phyloP scores from a whole-genome alignment of 345 rosid genomes.

The Kandelia obovata region DNA sequence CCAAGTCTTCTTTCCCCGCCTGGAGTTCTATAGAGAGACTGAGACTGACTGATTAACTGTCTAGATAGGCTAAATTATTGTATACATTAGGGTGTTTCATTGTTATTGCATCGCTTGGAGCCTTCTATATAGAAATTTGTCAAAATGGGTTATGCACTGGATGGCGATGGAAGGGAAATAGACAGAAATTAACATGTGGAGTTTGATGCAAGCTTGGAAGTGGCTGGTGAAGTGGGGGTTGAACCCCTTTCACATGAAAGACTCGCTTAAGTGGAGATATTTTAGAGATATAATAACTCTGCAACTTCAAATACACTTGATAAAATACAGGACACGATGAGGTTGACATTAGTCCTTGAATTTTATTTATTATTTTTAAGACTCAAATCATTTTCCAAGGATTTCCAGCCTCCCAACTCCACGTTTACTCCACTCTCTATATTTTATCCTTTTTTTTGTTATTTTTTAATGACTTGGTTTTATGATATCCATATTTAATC shows the following conservation, averaged over 20 bases:
- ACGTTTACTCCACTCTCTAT: background rate
- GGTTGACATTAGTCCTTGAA: background rate
- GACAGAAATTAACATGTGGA: background rate
- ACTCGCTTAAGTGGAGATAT: constrained; percentile 9
- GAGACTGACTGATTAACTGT: too few species aligned
- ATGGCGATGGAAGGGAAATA: background rate
- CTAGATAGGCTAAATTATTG: too few species aligned
- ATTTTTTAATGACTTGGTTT: background rate
- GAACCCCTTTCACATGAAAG: background rate
- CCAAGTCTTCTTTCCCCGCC: too few species aligned
- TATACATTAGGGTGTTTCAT: too few species aligned
- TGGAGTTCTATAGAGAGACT: too few species aligned
- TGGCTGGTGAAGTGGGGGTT: background rate
- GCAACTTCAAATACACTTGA: background rate
- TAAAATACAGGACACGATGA: background rate
- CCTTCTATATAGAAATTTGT: background rate
- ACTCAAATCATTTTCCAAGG: background rate
- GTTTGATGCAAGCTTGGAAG: background rate
- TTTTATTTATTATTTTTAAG: constrained; percentile 5
- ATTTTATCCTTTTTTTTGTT: too few species aligned
- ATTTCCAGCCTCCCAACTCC: background rate
- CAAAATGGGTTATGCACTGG: background rate
- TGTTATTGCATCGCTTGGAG: too few species aligned
- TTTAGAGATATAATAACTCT: background rate
- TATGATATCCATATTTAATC: background rate